Percentiles rank a stretch among this genome's conserved stretches.
phyloP scores from a whole-genome alignment of 2,329 filamentous ascomycete species.

The Basipetospora chlamydospora region DNA sequence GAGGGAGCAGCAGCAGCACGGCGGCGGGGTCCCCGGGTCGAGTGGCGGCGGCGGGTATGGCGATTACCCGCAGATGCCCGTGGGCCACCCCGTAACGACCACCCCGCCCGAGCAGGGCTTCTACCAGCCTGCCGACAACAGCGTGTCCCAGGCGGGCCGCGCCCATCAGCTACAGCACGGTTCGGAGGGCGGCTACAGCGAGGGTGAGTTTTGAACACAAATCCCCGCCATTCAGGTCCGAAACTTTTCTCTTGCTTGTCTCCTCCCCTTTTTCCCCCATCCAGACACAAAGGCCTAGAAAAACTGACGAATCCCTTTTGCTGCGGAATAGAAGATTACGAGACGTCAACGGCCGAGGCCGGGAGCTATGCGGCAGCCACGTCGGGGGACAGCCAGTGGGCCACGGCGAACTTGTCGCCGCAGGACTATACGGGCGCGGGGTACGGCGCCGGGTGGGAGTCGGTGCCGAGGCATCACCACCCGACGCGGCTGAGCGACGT shows the following conservation, averaged over 20 bases:
- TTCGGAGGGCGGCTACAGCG: slow-evolving; percentile 50
- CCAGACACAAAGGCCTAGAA: no score
- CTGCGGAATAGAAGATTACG: slow-evolving; percentile 33
- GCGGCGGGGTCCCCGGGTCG: no score
- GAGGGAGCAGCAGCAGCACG: slow-evolving; percentile 25
- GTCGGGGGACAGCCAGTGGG: slow-evolving; percentile 22
- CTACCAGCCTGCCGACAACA: slow-evolving; percentile 13
- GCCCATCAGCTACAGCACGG: slow-evolving; percentile 10
- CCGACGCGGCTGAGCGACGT: slow-evolving; percentile 82
- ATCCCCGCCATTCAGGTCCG: background rate
- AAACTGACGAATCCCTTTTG: no score
- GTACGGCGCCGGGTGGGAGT: slow-evolving; percentile 61
- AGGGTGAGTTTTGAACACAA: slow-evolving; percentile 27
- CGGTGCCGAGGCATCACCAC: slow-evolving; percentile 68
- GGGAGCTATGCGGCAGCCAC: slow-evolving; percentile 17
- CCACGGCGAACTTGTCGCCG: slow-evolving; percentile 21
- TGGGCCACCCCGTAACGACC: slow-evolving; percentile 17
- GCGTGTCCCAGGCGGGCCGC: slow-evolving; percentile 8
- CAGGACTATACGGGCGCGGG: slow-evolving; percentile 53
- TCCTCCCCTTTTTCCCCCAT: no score
- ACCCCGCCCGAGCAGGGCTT: slow-evolving; percentile 12
- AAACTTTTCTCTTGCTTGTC: background rate
- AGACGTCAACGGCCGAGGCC: slow-evolving; percentile 28
- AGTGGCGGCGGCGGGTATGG: background rate
- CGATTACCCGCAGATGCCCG: slow-evolving; percentile 25